These are phyloP conservation scores for Prunus mira DNA, from an alignment of 306 rosid species.

Conservation along the genomic window DNA sequence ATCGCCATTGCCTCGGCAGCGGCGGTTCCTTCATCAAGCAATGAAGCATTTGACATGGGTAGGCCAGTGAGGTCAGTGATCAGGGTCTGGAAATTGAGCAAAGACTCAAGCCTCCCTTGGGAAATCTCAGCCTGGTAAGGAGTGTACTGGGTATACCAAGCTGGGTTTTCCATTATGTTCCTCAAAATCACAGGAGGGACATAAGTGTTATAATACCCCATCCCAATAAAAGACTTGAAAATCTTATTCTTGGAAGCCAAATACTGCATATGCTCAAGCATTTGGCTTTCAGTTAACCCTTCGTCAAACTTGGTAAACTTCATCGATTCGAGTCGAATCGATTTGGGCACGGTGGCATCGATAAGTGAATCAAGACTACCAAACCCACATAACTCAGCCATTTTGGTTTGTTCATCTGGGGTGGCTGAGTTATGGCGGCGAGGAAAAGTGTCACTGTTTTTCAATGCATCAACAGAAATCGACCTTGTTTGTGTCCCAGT, in stretches of 20 bases:
- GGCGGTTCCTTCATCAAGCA: constrained; percentile 98
- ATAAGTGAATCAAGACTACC: constrained; percentile 62
- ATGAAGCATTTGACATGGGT: constrained; percentile 97
- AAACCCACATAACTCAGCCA: constrained; percentile 67
- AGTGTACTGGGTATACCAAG: constrained; percentile 97
- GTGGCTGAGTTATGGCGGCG: constrained; percentile 97
- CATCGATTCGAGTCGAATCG: constrained; percentile 68
- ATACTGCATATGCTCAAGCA: constrained; percentile 82
- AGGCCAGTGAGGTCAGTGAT: constrained; percentile 90
- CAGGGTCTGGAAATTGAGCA: constrained; percentile 83
- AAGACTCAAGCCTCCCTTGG: constrained; percentile 89
- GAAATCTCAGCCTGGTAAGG: constrained; percentile 99
- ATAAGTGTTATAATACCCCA: constrained; percentile 91
- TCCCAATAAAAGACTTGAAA: constrained; percentile 79
- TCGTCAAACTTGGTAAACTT: constrained; percentile 69
- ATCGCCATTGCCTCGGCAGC: constrained; percentile 99
- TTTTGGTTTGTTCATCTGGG: constrained; percentile 72
- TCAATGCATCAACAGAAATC: constrained; percentile 76
- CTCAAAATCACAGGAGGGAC: constrained; percentile 96
- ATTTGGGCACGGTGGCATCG: constrained; percentile 90
- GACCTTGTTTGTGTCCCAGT: constrained; percentile 59
- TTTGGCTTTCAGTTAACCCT: constrained; percentile 87
- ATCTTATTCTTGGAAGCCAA: constrained; percentile 77
- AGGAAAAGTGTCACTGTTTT: constrained; percentile 84
- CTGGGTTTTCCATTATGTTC: constrained; percentile 96